A percentile compares a stretch with the other conserved stretches of the same genome.
Conservation (phyloP, 1,139 yeast species). For the Arxiozyma slooffiae region DNA sequence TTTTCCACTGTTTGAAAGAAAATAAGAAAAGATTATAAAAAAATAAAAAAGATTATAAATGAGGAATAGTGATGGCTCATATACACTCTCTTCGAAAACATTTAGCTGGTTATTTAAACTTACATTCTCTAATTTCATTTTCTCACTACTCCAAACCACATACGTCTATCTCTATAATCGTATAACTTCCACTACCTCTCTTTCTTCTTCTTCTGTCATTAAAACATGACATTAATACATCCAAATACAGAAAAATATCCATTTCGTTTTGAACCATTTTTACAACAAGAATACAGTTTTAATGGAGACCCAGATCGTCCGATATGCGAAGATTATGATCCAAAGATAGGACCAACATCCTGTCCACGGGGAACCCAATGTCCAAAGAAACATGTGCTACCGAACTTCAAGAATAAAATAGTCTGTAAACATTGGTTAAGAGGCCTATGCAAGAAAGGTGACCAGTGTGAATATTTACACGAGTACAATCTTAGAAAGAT, state of each 20-base stretch:
- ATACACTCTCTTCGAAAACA: background rate
- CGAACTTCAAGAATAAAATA: slow-evolving; percentile 72
- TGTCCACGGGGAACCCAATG: slow-evolving; percentile 84
- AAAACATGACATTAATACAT: slow-evolving; percentile 27
- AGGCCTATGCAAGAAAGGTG: slow-evolving; percentile 93
- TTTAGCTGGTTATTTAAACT: no score
- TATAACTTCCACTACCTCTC: no score
- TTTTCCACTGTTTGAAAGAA: no score
- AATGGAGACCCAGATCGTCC: slow-evolving; percentile 89
- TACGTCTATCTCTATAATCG: no score
- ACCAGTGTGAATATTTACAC: slow-evolving; percentile 91
- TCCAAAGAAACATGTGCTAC: slow-evolving; percentile 79
- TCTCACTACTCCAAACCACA: background rate
- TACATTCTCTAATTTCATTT: no score
- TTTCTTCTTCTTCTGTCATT: background rate
- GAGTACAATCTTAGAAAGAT: slow-evolving; percentile 88
- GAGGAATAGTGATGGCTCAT: no score
- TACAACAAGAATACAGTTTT: slow-evolving; percentile 69
- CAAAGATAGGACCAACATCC: slow-evolving; percentile 44
- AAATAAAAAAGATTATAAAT: background rate
- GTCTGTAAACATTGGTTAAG: slow-evolving; percentile 98
- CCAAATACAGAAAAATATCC: slow-evolving; percentile 36
- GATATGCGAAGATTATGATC: slow-evolving; percentile 62
- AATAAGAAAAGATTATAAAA: no score
- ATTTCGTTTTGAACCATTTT: slow-evolving; percentile 77